Evolutionary conservation across 2,329 filamentous ascomycete genomes (phyloP).

Genomic region (Epichloe hybrida): DNA sequence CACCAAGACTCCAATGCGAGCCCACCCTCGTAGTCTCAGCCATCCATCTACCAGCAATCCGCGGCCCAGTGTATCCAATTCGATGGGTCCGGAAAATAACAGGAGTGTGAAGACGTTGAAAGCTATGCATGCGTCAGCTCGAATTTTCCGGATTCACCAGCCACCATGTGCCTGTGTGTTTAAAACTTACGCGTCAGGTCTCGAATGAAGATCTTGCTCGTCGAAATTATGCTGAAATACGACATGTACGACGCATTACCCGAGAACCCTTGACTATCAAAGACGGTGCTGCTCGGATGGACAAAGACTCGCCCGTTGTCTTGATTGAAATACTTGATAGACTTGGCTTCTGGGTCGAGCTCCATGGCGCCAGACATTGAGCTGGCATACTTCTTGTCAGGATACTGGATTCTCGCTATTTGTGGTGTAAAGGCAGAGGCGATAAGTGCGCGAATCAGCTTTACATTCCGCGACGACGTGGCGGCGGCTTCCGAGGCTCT

Average conservation of each 20-base stretch:
- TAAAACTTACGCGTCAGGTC: conserved; percentile 67
- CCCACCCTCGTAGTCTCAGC: conserved; percentile 79
- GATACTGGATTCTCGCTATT: conserved; percentile 81
- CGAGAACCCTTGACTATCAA: conserved; percentile 67
- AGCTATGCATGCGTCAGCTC: conserved; percentile 29
- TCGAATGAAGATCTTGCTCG: conserved; percentile 80
- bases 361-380: conserved; percentile 83
- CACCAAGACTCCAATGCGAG: conserved; percentile 81
- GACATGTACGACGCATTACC: conserved; percentile 65
- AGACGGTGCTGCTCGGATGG: conserved; percentile 78
- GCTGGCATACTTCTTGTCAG: conserved; percentile 87
- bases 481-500: conserved; percentile 20
- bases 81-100: conserved; percentile 74
- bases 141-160: not conserved
- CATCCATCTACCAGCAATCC: conserved; percentile 87
- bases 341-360: conserved; percentile 79
- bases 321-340: conserved; percentile 85
- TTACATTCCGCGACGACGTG: conserved; percentile 18
- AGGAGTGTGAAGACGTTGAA: conserved; percentile 84
- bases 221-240: conserved; percentile 87
- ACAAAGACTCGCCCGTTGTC: conserved; percentile 83
- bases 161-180: not conserved
- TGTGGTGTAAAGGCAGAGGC: conserved; percentile 71
- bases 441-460: conserved; percentile 54
- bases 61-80: conserved; percentile 73